Evolutionary conservation across 2,329 filamentous ascomycete species (phyloP), one percentile per base, ranked within the genome.

Genomic region (Zymoseptoria passerinii): DNA sequence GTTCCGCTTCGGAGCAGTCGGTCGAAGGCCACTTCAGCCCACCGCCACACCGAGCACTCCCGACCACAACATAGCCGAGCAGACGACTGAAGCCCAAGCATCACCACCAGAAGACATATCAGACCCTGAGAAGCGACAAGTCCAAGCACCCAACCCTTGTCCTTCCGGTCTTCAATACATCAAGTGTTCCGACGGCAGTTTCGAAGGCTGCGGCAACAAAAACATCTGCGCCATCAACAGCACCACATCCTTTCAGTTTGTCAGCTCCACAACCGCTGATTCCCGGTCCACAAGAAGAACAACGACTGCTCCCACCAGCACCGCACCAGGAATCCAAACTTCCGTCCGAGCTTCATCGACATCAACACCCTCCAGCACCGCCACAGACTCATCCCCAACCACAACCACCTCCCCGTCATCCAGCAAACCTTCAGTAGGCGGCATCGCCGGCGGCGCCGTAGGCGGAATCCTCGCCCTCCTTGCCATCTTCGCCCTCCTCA

Each of bases 381-480:
- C 35, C 16, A 16, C 35, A n/a, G 16, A 44, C 35, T 44, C 35
- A 4, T 4, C 35, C 10, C 7, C 35, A 1, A 13, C 35, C 4
- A 16, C 35, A 13, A 6, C 35, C 16, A 1, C 2, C 6, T 16
- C 35, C 5, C 7, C 35, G 0, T n/a, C 35, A 10, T 16, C 13
- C 35, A 44, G 13, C 35, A 44, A 44, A 44, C 35, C 35, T 7
- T 16, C 35, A n/a, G 35, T 44, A n/a, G 72, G 68, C 10, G 70
- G 72, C 16, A 76, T 77, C 28, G 72, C 71, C 44, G 75, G 75
- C 48, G 74, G 73, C 18, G 70, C 70, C 8, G 67, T 75, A 4
- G 74, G 75, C 52, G 74, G 74, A 4, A 62, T 74, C 1, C 68
- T 65, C 2, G 70, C 53, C 16, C 59, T 76, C 16, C 67, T 71